Percentiles rank a stretch among this genome's conserved stretches.
phyloP scores from a whole-genome alignment of 768 basidiomycete species.

The Cystobasidiopsis lactophilus region DNA sequence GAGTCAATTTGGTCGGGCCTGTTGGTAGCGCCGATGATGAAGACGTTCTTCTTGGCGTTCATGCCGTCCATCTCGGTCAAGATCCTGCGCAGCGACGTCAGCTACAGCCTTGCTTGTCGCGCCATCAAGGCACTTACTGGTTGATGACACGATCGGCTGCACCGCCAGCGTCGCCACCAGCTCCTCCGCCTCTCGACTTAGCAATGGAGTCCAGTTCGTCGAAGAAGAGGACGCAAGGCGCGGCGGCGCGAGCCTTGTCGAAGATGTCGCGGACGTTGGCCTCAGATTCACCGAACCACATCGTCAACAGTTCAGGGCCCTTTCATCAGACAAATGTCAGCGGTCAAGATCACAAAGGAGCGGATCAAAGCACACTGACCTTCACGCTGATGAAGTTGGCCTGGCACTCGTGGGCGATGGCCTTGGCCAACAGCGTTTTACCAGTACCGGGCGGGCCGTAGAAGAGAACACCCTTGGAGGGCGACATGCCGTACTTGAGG shows the following conservation, averaged over 20 bases:
- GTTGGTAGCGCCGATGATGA: constrained; percentile 74
- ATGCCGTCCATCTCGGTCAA: constrained; percentile 98
- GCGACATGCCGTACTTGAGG: constrained; percentile 99
- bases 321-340: constrained; percentile 17
- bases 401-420: constrained; percentile 97
- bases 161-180: constrained; percentile 73
- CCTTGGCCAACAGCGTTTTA: constrained; percentile 96
- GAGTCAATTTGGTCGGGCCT: constrained; percentile 87
- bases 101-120: not conserved
- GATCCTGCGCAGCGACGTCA: not conserved
- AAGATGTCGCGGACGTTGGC: constrained; percentile 99
- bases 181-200: constrained; percentile 66
- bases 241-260: constrained; percentile 97
- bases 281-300: constrained; percentile 99
- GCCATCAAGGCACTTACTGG: not conserved
- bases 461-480: constrained; percentile 97
- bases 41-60: constrained; percentile 81
- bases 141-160: constrained; percentile 82
- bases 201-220: constrained; percentile 98
- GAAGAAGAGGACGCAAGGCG: constrained; percentile 99
- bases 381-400: constrained; percentile 99
- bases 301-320: constrained; percentile 92
- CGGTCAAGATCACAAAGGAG: not conserved
- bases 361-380: constrained; percentile 26
- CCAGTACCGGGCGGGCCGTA: constrained; percentile 99